Evolutionary conservation across 179 eudicot species (phyloP).

Genomic region (Dionaea muscipula): DNA sequence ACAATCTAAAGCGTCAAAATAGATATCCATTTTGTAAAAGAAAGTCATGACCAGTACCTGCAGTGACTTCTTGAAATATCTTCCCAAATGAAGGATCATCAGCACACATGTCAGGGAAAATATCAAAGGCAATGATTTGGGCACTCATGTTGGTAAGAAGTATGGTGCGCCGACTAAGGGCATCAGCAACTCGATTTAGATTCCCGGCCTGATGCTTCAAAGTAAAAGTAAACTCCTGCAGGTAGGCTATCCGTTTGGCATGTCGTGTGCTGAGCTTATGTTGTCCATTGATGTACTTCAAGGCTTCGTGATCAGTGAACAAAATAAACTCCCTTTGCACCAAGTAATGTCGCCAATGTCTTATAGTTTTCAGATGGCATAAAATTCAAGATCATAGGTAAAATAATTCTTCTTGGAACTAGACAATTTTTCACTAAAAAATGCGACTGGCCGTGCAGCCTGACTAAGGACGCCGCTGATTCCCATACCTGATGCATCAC

Average conservation of each 20-base stretch:
- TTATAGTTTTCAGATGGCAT: background rate
- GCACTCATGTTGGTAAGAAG: background rate
- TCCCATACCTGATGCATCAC: background rate
- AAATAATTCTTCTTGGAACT: background rate
- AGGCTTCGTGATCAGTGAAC: background rate
- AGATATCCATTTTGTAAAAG: background rate
- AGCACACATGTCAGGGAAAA: background rate
- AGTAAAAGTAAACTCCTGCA: background rate
- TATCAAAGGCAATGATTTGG: background rate
- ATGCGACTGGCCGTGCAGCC: background rate
- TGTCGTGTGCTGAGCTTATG: constrained; percentile 7
- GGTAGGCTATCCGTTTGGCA: constrained; percentile 4
- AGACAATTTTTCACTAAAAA: background rate
- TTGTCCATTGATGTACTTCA: constrained; percentile 9
- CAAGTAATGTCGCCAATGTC: background rate
- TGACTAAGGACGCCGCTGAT: background rate
- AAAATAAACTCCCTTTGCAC: background rate
- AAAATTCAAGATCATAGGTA: background rate
- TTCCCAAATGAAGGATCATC: background rate
- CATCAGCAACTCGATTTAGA: background rate
- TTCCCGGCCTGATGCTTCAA: background rate
- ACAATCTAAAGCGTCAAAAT: background rate
- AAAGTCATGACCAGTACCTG: background rate
- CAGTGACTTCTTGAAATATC: background rate
- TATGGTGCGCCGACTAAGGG: background rate